A percentile compares a stretch with the other conserved stretches of the same genome.
phyloP scores from a whole-genome alignment of 768 basidiomycete genomes.

The Tylopilus vinaceipallidus region DNA sequence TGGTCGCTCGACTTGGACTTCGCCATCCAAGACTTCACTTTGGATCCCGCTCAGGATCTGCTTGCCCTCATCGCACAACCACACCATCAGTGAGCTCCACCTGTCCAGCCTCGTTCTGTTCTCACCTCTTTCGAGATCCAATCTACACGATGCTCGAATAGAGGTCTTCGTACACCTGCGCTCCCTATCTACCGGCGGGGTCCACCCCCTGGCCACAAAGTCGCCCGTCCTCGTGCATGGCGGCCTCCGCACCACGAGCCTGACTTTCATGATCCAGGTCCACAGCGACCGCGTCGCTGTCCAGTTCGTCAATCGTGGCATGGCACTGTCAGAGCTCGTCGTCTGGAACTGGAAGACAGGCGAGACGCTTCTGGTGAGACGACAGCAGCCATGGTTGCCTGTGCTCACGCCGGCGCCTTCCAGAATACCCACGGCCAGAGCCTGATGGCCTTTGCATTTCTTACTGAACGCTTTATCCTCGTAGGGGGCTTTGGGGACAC shows the following conservation, averaged over 20 bases:
- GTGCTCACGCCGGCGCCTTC: neutral
- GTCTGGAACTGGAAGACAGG: conserved; percentile 73
- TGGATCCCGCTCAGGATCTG: conserved; percentile 69
- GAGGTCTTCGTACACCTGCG: conserved; percentile 41
- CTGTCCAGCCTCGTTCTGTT: neutral
- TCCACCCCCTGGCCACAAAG: conserved; percentile 43
- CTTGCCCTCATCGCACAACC: conserved; percentile 49
- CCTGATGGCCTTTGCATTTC: conserved; percentile 42
- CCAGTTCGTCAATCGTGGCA: conserved; percentile 38
- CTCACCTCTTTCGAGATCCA: conserved; percentile 13
- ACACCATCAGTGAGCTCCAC: conserved; percentile 30
- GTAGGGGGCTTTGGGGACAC: conserved; percentile 28
- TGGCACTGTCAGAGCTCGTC: conserved; percentile 43
- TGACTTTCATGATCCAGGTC: conserved; percentile 53
- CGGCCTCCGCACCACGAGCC: conserved; percentile 14
- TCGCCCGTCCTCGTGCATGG: conserved; percentile 32
- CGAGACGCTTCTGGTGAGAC: conserved; percentile 45
- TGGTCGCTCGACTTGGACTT: conserved; percentile 44
- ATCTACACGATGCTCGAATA: conserved; percentile 13
- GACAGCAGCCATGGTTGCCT: neutral
- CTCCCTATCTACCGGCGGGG: conserved; percentile 42
- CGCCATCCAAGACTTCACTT: conserved; percentile 51
- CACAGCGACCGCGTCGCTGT: conserved; percentile 52
- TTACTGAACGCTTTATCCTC: conserved; percentile 41
- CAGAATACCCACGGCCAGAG: conserved; percentile 31